A percentile compares a stretch with the other conserved stretches of the same genome.
phyloP scores from a whole-genome alignment of 208 protist species.

The Trypanosoma grayi region DNA sequence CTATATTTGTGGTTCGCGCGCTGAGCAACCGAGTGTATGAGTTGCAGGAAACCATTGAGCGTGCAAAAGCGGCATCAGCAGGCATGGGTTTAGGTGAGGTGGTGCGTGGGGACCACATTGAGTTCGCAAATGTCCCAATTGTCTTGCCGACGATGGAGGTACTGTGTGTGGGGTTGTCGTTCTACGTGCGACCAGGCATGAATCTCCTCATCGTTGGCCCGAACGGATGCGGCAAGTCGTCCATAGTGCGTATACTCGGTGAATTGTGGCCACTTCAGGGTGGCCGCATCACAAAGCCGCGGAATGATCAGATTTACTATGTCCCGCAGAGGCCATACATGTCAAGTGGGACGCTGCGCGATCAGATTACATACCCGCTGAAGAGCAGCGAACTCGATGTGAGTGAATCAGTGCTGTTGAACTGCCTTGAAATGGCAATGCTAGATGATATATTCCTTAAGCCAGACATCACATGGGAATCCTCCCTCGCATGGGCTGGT shows the following conservation, averaged over 20 bases:
- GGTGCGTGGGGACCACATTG: slow-evolving; percentile 66
- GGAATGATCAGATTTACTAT: slow-evolving; percentile 78
- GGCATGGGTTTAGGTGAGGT: slow-evolving; percentile 27
- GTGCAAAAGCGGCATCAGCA: slow-evolving; percentile 23
- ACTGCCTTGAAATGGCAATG: slow-evolving; percentile 60
- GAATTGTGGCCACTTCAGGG: slow-evolving; percentile 77
- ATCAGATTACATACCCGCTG: slow-evolving; percentile 90
- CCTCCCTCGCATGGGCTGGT: slow-evolving; percentile 41
- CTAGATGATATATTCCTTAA: slow-evolving; percentile 60
- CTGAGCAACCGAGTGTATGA: slow-evolving; percentile 57
- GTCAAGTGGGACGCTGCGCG: slow-evolving; percentile 70
- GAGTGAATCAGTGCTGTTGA: slow-evolving; percentile 58
- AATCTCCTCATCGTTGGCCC: slow-evolving; percentile 90
- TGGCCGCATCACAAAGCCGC: slow-evolving; percentile 69
- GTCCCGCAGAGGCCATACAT: slow-evolving; percentile 88
- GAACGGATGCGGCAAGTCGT: slow-evolving; percentile 91
- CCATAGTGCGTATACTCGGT: slow-evolving; percentile 77
- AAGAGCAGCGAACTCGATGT: slow-evolving; percentile 40
- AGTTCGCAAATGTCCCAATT: slow-evolving; percentile 76
- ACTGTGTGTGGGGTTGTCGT: slow-evolving; percentile 63
- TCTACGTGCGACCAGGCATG: slow-evolving; percentile 77
- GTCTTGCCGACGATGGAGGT: slow-evolving; percentile 52
- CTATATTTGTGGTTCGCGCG: slow-evolving; percentile 39
- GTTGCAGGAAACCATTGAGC: slow-evolving; percentile 39
- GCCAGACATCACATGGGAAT: slow-evolving; percentile 62